phyloP scores from a whole-genome alignment of 192 early-diverging fungal genomes.

The Backusella sp. region DNA sequence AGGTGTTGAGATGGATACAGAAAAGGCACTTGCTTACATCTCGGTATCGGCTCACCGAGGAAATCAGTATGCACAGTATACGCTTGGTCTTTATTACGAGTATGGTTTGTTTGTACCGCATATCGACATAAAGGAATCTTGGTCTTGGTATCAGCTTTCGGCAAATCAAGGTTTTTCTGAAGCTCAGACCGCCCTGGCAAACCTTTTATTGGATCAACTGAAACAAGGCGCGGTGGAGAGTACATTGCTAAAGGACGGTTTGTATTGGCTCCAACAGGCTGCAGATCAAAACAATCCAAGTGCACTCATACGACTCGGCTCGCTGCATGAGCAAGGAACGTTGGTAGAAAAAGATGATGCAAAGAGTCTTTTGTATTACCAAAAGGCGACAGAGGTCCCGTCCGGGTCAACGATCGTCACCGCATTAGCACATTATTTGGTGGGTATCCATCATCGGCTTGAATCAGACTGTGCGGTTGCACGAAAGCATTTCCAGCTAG shows the following conservation, averaged over 20 bases:
- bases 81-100: slow-evolving; percentile 26
- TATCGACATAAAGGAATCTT: not conserved
- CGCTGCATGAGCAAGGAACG: slow-evolving; percentile 27
- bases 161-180: slow-evolving; percentile 25
- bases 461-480: slow-evolving; percentile 10
- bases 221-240: not conserved
- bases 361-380: slow-evolving; percentile 22
- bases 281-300: slow-evolving; percentile 18
- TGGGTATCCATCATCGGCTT: slow-evolving; percentile 27
- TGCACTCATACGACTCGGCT: slow-evolving; percentile 34
- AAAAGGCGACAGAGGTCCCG: slow-evolving; percentile 12
- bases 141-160: slow-evolving; percentile 18
- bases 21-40: slow-evolving; percentile 17
- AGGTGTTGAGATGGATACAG: slow-evolving; percentile 16
- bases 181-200: slow-evolving; percentile 29
- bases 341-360: slow-evolving; percentile 16
- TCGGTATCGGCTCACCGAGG: not conserved
- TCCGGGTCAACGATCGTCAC: not conserved
- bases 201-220: slow-evolving; percentile 17
- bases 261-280: slow-evolving; percentile 6
- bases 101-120: slow-evolving; percentile 10
- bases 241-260: not conserved
- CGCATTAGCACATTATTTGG: slow-evolving; percentile 25
- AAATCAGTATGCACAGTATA: slow-evolving; percentile 22
- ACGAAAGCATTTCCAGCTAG: slow-evolving; percentile 10